phyloP scores from a whole-genome alignment of 2,329 filamentous ascomycete species.

The Dactylonectria estremocensis region DNA sequence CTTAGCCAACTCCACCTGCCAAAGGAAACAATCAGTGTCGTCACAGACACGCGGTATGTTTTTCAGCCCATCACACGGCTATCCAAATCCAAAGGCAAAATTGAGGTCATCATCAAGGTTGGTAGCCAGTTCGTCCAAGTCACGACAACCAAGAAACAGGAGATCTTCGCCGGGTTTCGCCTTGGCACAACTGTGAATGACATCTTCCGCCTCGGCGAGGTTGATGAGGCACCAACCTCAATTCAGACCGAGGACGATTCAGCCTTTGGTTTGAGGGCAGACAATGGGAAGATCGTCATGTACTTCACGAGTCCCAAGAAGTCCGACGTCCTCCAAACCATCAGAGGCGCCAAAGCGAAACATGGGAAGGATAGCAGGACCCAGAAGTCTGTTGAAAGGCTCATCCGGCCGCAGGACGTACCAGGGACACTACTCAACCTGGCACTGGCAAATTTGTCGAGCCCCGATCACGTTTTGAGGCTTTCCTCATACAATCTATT shows the following conservation, averaged over 20 bases:
- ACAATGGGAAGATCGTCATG: constrained; percentile 80
- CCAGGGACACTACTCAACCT: constrained; percentile 79
- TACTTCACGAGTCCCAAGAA: constrained; percentile 79
- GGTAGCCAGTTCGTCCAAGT: constrained; percentile 80
- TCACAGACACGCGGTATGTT: constrained; percentile 76
- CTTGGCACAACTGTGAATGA: constrained; percentile 78
- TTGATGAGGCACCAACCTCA: constrained; percentile 77
- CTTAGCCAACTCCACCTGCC: constrained; percentile 77
- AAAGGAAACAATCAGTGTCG: constrained; percentile 79
- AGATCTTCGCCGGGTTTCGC: constrained; percentile 74
- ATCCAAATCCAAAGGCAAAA: constrained; percentile 79
- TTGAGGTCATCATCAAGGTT: constrained; percentile 78
- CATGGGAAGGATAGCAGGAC: constrained; percentile 74
- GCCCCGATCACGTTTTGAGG: constrained; percentile 71
- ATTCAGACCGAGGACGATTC: constrained; percentile 77
- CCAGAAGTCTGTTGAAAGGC: constrained; percentile 74
- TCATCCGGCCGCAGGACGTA: constrained; percentile 79
- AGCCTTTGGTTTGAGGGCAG: constrained; percentile 76
- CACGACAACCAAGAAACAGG: constrained; percentile 78
- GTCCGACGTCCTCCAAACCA: constrained; percentile 73
- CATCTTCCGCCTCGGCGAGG: constrained; percentile 77
- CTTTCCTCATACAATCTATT: constrained; percentile 78
- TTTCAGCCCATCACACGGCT: constrained; percentile 77
- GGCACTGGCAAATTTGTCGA: constrained; percentile 76
- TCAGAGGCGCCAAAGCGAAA: constrained; percentile 75